Percentiles rank a stretch among this genome's conserved stretches.
phyloP scores from a whole-genome alignment of 2,329 filamentous ascomycete genomes.

The Verticillium nubilum region DNA sequence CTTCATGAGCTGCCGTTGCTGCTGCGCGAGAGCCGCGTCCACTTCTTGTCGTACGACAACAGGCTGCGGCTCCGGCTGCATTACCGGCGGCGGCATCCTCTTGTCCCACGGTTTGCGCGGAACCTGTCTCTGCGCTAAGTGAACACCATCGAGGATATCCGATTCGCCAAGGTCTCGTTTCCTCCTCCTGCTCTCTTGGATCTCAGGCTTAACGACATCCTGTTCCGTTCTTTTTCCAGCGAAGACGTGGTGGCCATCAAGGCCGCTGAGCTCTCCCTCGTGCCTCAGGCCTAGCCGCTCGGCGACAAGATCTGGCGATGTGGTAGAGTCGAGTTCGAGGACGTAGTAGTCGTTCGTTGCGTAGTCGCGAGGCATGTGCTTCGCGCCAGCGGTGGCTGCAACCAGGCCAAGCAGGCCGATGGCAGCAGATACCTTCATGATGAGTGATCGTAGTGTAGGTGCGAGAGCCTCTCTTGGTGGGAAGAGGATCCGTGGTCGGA shows the following conservation, averaged over 20 bases:
- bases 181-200: conserved; percentile 52
- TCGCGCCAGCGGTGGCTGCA: conserved; percentile 38
- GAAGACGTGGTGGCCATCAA: conserved; percentile 82
- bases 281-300: conserved; percentile 68
- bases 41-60: conserved; percentile 7
- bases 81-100: conserved; percentile 36
- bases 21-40: conserved; percentile 24
- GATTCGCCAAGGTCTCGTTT: conserved; percentile 49
- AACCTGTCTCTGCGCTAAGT: conserved; percentile 71
- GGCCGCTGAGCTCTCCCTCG: conserved; percentile 73
- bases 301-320: conserved; percentile 65
- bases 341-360: conserved; percentile 88
- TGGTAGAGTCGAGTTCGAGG: conserved; percentile 67
- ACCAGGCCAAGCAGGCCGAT: conserved; percentile 49
- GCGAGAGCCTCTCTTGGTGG: not conserved
- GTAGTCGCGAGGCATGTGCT: conserved; percentile 61
- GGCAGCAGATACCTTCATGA: conserved; percentile 47
- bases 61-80: conserved; percentile 10
- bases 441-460: conserved; percentile 2
- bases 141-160: conserved; percentile 67
- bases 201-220: conserved; percentile 51
- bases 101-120: conserved; percentile 48
- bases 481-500: not conserved
- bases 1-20: conserved; percentile 55
- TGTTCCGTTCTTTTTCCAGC: conserved; percentile 59